A percentile compares a stretch with the other conserved stretches of the same genome.
Evolutionary conservation across 148 eudicot genomes (phyloP).

Genomic region (Diospyros kaki): DNA sequence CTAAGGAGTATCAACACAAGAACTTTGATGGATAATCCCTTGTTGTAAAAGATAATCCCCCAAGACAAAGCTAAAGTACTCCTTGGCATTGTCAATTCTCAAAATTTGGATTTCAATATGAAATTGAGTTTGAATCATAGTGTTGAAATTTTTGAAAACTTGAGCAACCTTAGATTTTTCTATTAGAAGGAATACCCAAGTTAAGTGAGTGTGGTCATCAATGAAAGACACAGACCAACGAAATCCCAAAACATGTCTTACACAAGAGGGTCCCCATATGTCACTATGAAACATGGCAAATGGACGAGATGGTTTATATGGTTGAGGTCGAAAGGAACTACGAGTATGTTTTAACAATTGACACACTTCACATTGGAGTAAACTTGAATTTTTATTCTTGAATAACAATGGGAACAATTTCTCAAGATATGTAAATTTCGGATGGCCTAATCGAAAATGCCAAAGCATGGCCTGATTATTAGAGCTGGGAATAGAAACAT

Average conservation of each 20-base stretch:
- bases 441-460: constrained; percentile 1
- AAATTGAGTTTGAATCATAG: too few species aligned
- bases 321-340: background rate
- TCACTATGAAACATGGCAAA: constrained; percentile 6
- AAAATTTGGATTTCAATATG: too few species aligned
- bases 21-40: too few species aligned
- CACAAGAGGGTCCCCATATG: background rate
- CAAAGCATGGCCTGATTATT: background rate
- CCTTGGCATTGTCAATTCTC: too few species aligned
- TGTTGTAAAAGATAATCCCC: too few species aligned
- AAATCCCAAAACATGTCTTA: background rate
- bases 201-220: background rate
- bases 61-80: too few species aligned
- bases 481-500: background rate
- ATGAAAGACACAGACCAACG: background rate
- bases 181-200: background rate
- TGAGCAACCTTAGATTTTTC: background rate
- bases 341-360: background rate
- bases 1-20: background rate
- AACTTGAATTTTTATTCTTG: background rate
- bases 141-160: background rate
- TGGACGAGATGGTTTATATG: background rate
- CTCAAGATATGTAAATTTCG: background rate
- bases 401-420: constrained; percentile 6
- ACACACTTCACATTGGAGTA: constrained; percentile 6